A percentile compares a stretch with the other conserved stretches of the same genome.
phyloP scores from a whole-genome alignment of 2,329 filamentous ascomycete species.

The Neofusicoccum ribis region DNA sequence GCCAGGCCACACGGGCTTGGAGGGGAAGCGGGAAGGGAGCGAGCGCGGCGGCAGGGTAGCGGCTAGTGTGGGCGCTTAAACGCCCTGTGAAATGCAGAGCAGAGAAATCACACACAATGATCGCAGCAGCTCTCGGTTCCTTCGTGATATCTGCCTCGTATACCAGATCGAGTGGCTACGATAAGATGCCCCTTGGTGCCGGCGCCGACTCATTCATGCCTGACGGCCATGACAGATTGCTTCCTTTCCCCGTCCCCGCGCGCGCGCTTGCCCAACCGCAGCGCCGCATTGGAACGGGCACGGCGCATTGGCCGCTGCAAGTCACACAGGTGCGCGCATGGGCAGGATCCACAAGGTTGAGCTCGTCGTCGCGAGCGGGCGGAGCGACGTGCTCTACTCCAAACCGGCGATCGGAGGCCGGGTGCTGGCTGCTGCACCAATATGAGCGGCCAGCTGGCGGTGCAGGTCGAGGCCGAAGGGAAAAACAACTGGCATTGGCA shows the following conservation, averaged over 20 bases:
- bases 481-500: neutral
- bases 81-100: constrained; percentile 17
- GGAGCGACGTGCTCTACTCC: constrained; percentile 1
- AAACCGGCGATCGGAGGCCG: constrained; percentile 4
- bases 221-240: neutral
- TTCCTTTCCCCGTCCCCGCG: constrained; percentile 10
- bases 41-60: constrained; percentile 2
- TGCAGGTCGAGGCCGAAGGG: neutral
- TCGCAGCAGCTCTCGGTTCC: constrained; percentile 10
- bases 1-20: neutral
- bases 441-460: constrained; percentile 9
- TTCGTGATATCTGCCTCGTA: constrained; percentile 3
- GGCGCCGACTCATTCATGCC: neutral
- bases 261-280: constrained; percentile 13
- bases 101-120: constrained; percentile 9
- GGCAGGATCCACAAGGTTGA: constrained; percentile 8
- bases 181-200: neutral
- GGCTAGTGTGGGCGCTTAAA: constrained; percentile 14
- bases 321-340: constrained; percentile 11
- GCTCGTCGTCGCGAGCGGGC: neutral
- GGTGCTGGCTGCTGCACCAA: constrained; percentile 3
- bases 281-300: neutral
- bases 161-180: neutral
- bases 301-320: constrained; percentile 14
- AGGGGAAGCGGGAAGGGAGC: constrained; percentile 19